These are phyloP conservation scores for Microcyclospora tardicrescens DNA, from an alignment of 2,329 filamentous ascomycete species.

Conservation along the genomic window DNA sequence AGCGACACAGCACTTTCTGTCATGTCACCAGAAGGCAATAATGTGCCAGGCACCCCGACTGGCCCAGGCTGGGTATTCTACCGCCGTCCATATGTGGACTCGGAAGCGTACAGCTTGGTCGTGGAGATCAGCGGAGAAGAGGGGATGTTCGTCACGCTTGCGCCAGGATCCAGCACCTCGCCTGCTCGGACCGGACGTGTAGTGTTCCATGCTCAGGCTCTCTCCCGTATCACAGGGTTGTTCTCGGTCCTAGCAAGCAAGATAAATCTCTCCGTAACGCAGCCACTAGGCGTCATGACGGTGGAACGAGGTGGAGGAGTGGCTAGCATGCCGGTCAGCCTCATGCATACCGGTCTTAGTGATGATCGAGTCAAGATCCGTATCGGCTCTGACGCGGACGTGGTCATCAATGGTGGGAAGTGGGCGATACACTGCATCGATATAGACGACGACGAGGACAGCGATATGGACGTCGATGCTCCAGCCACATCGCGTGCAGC, in stretches of 20 bases:
- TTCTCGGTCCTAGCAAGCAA: constrained; percentile 74
- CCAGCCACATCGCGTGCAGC: constrained; percentile 1
- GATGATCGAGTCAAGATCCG: constrained; percentile 56
- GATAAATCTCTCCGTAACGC: constrained; percentile 50
- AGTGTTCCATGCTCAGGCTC: constrained; percentile 61
- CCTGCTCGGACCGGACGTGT: constrained; percentile 32
- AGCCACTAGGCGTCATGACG: constrained; percentile 55
- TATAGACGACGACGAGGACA: constrained; percentile 4
- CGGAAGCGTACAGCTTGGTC: constrained; percentile 57
- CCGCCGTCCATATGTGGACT: constrained; percentile 73
- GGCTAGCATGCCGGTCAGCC: constrained; percentile 48
- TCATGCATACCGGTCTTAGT: constrained; percentile 55
- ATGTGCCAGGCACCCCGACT: background rate
- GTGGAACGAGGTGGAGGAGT: constrained; percentile 45
- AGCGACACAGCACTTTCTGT: constrained; percentile 6
- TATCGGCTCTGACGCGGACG: constrained; percentile 46
- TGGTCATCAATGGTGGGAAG: constrained; percentile 39
- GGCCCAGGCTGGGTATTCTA: constrained; percentile 56
- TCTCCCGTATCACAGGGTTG: constrained; percentile 56
- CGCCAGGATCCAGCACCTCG: constrained; percentile 3
- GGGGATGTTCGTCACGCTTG: constrained; percentile 22
- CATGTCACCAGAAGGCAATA: background rate
- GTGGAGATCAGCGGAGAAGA: constrained; percentile 64
- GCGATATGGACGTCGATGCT: constrained; percentile 7
- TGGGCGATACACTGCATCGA: constrained; percentile 7